These are phyloP conservation scores for Cephalotrichum gorgonifer DNA, from an alignment of 2,329 filamentous ascomycete species.

Conservation along the genomic window DNA sequence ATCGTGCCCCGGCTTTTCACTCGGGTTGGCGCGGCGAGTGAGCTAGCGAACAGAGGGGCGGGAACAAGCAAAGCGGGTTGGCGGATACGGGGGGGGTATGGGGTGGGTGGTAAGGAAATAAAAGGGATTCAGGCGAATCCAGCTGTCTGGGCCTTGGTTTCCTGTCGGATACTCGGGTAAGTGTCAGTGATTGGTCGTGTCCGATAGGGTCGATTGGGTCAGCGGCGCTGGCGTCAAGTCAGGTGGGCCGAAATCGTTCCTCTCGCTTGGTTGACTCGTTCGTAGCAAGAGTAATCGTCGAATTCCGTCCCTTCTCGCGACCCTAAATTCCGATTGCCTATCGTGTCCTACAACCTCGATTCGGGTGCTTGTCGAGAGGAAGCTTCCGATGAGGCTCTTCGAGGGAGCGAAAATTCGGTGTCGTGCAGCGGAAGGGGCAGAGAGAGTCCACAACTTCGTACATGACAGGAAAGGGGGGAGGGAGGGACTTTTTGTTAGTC, in stretches of 20 bases:
- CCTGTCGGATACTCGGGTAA: not conserved
- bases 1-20: no score
- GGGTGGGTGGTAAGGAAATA: no score
- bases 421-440: slow-evolving; percentile 1
- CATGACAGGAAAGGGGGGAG: not conserved
- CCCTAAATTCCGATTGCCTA: not conserved
- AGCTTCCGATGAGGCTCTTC: not conserved
- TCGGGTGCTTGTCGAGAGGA: not conserved
- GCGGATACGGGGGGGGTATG: no score
- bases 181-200: not conserved
- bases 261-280: not conserved
- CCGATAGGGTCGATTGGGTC: not conserved
- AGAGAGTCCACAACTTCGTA: no score
- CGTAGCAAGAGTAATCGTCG: no score
- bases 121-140: no score
- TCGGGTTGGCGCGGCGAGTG: no score
- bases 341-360: not conserved
- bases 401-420: slow-evolving; percentile 1
- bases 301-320: not conserved
- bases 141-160: not conserved
- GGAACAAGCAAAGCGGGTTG: no score
- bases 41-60: no score
- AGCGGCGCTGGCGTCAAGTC: not conserved
- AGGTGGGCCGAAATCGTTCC: no score
- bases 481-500: slow-evolving; percentile 4